phyloP scores from a whole-genome alignment of 1,139 yeast species.

The Protomyces macrosporus region DNA sequence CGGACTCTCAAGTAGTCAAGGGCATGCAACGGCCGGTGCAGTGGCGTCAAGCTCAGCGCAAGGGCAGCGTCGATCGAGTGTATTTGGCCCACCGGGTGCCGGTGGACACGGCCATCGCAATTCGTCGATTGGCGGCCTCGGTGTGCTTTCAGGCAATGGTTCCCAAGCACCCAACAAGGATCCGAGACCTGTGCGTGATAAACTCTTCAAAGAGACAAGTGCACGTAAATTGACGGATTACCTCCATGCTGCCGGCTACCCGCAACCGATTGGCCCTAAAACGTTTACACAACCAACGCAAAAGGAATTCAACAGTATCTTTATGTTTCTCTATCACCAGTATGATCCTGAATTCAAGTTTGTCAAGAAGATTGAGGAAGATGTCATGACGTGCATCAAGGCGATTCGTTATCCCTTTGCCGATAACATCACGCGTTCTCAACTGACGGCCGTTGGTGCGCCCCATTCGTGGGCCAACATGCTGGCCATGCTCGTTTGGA shows the following conservation, averaged over 20 bases:
- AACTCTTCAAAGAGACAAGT: slow-evolving; percentile 49
- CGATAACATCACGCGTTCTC: slow-evolving; percentile 48
- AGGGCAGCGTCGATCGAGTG: slow-evolving; percentile 14
- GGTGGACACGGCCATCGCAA: slow-evolving; percentile 9
- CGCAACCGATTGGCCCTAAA: slow-evolving; percentile 62
- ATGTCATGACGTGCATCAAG: slow-evolving; percentile 63
- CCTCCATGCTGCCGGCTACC: slow-evolving; percentile 52
- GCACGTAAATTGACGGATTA: slow-evolving; percentile 54
- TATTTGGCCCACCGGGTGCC: neutral
- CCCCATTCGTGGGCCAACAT: slow-evolving; percentile 78
- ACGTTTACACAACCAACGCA: slow-evolving; percentile 77
- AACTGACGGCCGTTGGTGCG: slow-evolving; percentile 88
- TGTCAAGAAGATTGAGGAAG: slow-evolving; percentile 64
- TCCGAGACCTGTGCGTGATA: slow-evolving; percentile 74
- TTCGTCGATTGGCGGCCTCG: slow-evolving; percentile 18
- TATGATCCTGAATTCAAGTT: slow-evolving; percentile 77
- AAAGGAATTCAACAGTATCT: slow-evolving; percentile 71
- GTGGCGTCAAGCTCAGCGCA: neutral
- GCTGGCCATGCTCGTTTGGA: slow-evolving; percentile 53
- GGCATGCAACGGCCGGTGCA: slow-evolving; percentile 2
- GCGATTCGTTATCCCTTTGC: slow-evolving; percentile 71
- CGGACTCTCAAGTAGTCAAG: neutral
- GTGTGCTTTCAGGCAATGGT: slow-evolving; percentile 17
- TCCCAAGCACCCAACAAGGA: slow-evolving; percentile 42
- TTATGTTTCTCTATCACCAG: slow-evolving; percentile 70